Conservation (phyloP, 2,329 filamentous ascomycete species). For the Coniochaeta sp. region DNA sequence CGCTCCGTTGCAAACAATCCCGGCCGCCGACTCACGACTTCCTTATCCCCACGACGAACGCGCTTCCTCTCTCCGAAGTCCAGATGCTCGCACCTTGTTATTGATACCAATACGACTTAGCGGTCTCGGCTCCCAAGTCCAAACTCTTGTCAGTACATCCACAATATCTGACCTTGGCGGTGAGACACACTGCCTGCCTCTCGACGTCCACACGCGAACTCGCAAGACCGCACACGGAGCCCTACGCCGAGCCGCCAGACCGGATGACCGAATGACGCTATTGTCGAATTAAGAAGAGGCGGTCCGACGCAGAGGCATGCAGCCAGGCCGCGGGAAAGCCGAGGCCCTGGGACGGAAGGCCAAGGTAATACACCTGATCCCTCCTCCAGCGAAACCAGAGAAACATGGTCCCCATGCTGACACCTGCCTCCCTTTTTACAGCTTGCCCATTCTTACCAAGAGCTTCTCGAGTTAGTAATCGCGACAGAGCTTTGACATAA, state of each 20-base stretch:
- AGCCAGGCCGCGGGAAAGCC: conserved; percentile 46
- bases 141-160: neutral
- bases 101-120: too few relatives aligned
- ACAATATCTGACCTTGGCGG: neutral
- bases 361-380: conserved; percentile 35
- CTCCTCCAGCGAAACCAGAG: neutral
- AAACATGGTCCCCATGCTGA: conserved; percentile 7
- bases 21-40: neutral
- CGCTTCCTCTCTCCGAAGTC: neutral
- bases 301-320: conserved; percentile 34
- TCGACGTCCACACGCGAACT: neutral
- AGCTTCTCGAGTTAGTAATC: conserved; percentile 60
- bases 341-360: conserved; percentile 55
- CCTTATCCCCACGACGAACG: neutral
- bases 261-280: neutral
- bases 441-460: conserved; percentile 96
- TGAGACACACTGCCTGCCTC: neutral
- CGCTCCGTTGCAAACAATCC: neutral
- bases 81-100: neutral
- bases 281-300: neutral
- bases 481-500: too few relatives aligned
- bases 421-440: conserved; percentile 26
- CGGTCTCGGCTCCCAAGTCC: neutral
- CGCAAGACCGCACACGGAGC: neutral
- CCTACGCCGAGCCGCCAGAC: neutral